phyloP scores from a whole-genome alignment of 2,329 filamentous ascomycete species.

The Scedosporium minutisporum region DNA sequence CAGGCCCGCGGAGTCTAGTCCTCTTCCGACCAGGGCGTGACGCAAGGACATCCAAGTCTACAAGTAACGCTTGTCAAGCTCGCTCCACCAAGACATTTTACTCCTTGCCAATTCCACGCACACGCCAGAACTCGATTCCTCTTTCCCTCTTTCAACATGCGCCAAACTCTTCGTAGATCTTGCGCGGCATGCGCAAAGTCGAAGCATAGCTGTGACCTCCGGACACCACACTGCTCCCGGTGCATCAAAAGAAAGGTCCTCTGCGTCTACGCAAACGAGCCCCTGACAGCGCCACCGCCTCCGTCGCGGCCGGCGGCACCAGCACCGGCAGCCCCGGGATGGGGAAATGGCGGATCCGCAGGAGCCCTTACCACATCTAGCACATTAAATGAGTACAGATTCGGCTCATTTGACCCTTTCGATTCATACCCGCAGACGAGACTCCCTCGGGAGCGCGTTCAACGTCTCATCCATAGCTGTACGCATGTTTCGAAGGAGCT shows the following conservation, averaged over 20 bases:
- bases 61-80: background rate
- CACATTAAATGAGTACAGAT: constrained; percentile 16
- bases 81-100: background rate
- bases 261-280: constrained; percentile 46
- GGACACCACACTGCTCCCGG: constrained; percentile 43
- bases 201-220: constrained; percentile 46
- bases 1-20: constrained; percentile 20
- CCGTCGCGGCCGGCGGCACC: background rate
- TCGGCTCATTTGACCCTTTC: constrained; percentile 40
- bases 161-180: constrained; percentile 45
- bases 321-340: constrained; percentile 1
- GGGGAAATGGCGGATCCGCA: background rate
- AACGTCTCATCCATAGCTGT: constrained; percentile 48
- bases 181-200: constrained; percentile 46
- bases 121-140: background rate
- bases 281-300: constrained; percentile 22
- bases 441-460: constrained; percentile 38
- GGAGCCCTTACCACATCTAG: constrained; percentile 2
- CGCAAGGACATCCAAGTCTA: background rate
- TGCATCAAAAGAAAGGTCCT: constrained; percentile 36
- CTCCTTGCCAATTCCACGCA: background rate
- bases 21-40: constrained; percentile 12
- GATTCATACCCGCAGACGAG: constrained; percentile 45
- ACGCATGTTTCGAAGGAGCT: constrained; percentile 14
- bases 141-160: constrained; percentile 31